Percentiles rank a stretch among this genome's conserved stretches.
Evolutionary conservation across 2,329 filamentous ascomycete species (phyloP).

Genomic region (Pestalotiopsis fici): DNA sequence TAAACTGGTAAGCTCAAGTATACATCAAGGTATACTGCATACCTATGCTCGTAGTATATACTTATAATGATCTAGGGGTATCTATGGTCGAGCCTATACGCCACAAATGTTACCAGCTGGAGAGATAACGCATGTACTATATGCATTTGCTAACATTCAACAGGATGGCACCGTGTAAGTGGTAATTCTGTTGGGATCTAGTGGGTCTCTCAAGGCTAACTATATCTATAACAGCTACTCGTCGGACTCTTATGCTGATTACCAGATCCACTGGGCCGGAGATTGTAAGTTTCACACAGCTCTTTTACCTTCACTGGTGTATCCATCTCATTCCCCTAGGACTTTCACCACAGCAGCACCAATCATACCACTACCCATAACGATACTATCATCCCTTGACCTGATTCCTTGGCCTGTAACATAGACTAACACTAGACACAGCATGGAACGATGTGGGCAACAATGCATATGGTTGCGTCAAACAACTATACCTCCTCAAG

Average conservation of each 20-base stretch:
- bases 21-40: neutral
- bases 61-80: constrained; percentile 50
- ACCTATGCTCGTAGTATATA: neutral
- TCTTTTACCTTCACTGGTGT: too few relatives aligned
- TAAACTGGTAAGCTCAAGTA: constrained; percentile 43
- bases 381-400: neutral
- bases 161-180: constrained; percentile 71
- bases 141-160: constrained; percentile 76
- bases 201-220: neutral
- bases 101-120: constrained; percentile 69
- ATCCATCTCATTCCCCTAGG: neutral
- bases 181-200: neutral
- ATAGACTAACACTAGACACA: constrained; percentile 21
- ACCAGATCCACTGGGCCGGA: constrained; percentile 69
- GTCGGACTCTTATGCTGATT: constrained; percentile 70
- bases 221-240: constrained; percentile 45
- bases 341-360: neutral
- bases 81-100: constrained; percentile 73
- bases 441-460: constrained; percentile 63
- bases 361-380: neutral
- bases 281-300: constrained; percentile 52
- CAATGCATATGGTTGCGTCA: constrained; percentile 80
- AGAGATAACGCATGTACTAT: constrained; percentile 77
- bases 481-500: constrained; percentile 79
- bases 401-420: neutral